Percentiles rank a stretch among this genome's conserved stretches.
These are phyloP conservation scores for Boletus vermiculosoides DNA, from an alignment of 768 basidiomycete genomes.

Conservation along the genomic window DNA sequence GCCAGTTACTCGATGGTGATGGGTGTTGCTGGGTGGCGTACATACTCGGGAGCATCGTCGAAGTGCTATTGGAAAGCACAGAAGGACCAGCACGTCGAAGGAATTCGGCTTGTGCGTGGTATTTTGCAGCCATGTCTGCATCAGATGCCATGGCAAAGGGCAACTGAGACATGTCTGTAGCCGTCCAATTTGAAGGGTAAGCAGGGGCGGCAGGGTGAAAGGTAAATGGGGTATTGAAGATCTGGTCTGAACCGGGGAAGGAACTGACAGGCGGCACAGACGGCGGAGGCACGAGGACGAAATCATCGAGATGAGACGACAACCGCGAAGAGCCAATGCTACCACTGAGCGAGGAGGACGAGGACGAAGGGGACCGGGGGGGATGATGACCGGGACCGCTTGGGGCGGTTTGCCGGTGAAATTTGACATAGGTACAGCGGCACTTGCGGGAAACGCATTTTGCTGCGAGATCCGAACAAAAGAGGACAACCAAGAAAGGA, in stretches of 20 bases:
- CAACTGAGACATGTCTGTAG: constrained; percentile 21
- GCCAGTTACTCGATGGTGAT: constrained; percentile 19
- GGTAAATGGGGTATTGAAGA: constrained; percentile 33
- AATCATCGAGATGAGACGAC: constrained; percentile 40
- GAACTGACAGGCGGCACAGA: constrained; percentile 30
- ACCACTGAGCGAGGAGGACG: constrained; percentile 28
- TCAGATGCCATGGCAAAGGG: constrained; percentile 22
- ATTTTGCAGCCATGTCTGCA: constrained; percentile 47
- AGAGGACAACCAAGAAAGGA: background rate
- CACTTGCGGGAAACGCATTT: constrained; percentile 73
- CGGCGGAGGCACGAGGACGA: constrained; percentile 41
- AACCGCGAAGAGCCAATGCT: constrained; percentile 20
- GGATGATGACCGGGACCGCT: constrained; percentile 66
- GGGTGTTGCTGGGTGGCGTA: constrained; percentile 22
- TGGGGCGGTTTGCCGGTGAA: constrained; percentile 79
- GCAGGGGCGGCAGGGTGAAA: constrained; percentile 24
- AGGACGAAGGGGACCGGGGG: constrained; percentile 35
- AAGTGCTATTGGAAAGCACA: constrained; percentile 1
- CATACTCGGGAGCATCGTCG: constrained; percentile 11
- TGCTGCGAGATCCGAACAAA: constrained; percentile 38
- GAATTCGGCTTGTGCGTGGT: constrained; percentile 46
- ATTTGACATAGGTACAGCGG: constrained; percentile 79
- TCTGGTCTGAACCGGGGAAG: constrained; percentile 26
- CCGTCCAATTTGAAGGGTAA: constrained; percentile 17
- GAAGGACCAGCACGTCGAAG: constrained; percentile 35